Base-by-base conservation (phyloP, 2,329 filamentous ascomycete genomes). In the Cytospora leucostoma region DNA sequence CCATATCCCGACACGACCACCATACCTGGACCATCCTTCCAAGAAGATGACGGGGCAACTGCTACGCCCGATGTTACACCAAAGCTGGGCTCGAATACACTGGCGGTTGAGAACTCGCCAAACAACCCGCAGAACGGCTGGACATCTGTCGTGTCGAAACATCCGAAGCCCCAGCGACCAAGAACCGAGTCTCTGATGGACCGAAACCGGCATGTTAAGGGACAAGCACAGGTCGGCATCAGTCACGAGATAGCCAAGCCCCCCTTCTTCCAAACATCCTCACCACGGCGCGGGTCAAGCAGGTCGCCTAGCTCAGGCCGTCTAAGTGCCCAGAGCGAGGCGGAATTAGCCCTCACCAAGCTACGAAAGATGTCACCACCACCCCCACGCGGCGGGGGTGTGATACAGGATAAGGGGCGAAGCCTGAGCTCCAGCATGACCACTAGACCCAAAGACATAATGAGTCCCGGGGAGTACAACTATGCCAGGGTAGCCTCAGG, bases 151-250 rank as follows among this genome's bases (percentile, higher is more conserved):
- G 70, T 74, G 19, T 69, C 71, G 7, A 69, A 71, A 11, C 80
- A 82, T 67, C 72, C 80, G 13, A 79, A 77, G 1, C 73, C 80
- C 40, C 76, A 72, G 65, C 74, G 72, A 59, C 76, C 78, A 0
- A 73, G 77, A 2, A 44, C 40, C n/a, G 49, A 40, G 19, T 37
- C 21, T 12, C 32, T 54, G 10, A 55, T 59, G 37, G 54, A 37
- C 56, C 55, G 49, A 13, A 44, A n/a, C 13, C 47, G 49, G 3
- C 19, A 63, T 15, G 37, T 52, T 19, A 54, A 59, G 33, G 58
- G 61, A 15, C 37, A 50, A 12, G 57, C 56, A 11, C 55, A 63
- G 56, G 74, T 78, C 32, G 78, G 76, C 27, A 69, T 80, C 32
- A 80, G 75, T 61, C 73, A 75, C 13, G 77, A 79, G 63, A 72